Conservation (phyloP, 768 basidiomycete species). For the Serendipita sp. region DNA sequence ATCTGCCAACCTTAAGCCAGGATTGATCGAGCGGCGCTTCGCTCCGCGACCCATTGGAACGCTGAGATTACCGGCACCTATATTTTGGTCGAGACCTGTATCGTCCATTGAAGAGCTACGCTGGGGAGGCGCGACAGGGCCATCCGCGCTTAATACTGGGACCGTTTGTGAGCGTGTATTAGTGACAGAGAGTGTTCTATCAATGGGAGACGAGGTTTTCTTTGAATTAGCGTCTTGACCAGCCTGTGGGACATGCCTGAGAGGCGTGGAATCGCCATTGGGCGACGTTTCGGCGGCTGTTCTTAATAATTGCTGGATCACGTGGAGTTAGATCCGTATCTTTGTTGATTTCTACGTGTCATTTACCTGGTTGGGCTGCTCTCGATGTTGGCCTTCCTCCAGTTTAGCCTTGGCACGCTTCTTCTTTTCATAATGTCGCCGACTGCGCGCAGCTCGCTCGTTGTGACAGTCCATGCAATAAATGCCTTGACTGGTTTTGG, state of each 20-base stretch:
- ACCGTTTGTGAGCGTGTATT: background rate
- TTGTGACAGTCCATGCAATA: slow-evolving; percentile 99
- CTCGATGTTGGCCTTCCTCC: slow-evolving; percentile 14
- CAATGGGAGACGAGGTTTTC: background rate
- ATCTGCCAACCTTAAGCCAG: slow-evolving; percentile 26
- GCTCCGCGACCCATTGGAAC: slow-evolving; percentile 23
- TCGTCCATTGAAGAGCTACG: slow-evolving; percentile 6
- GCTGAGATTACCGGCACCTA: slow-evolving; percentile 15
- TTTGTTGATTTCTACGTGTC: background rate
- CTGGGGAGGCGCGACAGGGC: background rate
- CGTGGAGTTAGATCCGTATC: background rate
- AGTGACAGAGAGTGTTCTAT: background rate
- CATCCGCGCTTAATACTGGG: background rate
- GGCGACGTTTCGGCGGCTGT: background rate
- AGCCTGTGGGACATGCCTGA: background rate
- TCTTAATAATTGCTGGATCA: background rate
- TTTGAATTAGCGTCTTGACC: background rate
- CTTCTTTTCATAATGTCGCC: slow-evolving; percentile 81
- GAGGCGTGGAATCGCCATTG: background rate
- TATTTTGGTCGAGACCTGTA: background rate
- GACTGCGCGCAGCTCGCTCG: slow-evolving; percentile 84
- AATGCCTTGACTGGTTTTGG: slow-evolving; percentile 94
- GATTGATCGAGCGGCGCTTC: slow-evolving; percentile 40
- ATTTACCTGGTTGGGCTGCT: background rate
- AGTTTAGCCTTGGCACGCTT: slow-evolving; percentile 24